These are phyloP conservation scores for Rhypophila decipiens DNA, from an alignment of 495 filamentous ascomycete genomes.

Conservation along the genomic window DNA sequence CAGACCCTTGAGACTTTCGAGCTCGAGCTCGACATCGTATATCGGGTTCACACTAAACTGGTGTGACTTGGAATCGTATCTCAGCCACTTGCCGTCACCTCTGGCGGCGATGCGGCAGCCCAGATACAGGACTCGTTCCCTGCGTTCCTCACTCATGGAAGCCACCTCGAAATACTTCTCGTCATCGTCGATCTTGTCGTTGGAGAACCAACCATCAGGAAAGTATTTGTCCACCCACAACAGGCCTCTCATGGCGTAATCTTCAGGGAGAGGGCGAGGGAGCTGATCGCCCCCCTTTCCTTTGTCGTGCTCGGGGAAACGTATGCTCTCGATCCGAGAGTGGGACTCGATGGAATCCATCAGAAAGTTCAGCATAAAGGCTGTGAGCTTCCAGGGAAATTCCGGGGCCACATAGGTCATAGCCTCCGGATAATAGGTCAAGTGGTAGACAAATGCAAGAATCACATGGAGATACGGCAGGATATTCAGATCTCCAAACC, in stretches of 20 bases:
- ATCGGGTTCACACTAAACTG: slow-evolving; percentile 26
- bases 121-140: slow-evolving; percentile 70
- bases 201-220: slow-evolving; percentile 62
- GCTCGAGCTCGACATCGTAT: slow-evolving; percentile 21
- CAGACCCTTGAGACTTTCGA: too few species aligned
- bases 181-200: slow-evolving; percentile 67
- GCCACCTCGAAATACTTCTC: slow-evolving; percentile 65
- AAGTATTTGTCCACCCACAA: slow-evolving; percentile 65
- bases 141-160: slow-evolving; percentile 57
- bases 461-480: slow-evolving; percentile 62
- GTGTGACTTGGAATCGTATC: slow-evolving; percentile 23
- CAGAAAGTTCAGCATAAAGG: slow-evolving; percentile 61
- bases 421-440: slow-evolving; percentile 45
- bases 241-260: slow-evolving; percentile 73
- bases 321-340: slow-evolving; percentile 40
- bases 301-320: slow-evolving; percentile 49
- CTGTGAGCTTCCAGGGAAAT: slow-evolving; percentile 63
- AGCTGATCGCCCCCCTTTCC: slow-evolving; percentile 21
- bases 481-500: slow-evolving; percentile 56
- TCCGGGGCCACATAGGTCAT: slow-evolving; percentile 31
- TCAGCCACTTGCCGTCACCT: slow-evolving; percentile 27
- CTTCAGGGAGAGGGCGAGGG: slow-evolving; percentile 68
- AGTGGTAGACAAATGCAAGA: slow-evolving; percentile 61
- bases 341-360: slow-evolving; percentile 34
- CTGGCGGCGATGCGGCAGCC: slow-evolving; percentile 49